Base-by-base conservation (phyloP, 2,329 filamentous ascomycete genomes). In the Ilyonectria destructans region DNA sequence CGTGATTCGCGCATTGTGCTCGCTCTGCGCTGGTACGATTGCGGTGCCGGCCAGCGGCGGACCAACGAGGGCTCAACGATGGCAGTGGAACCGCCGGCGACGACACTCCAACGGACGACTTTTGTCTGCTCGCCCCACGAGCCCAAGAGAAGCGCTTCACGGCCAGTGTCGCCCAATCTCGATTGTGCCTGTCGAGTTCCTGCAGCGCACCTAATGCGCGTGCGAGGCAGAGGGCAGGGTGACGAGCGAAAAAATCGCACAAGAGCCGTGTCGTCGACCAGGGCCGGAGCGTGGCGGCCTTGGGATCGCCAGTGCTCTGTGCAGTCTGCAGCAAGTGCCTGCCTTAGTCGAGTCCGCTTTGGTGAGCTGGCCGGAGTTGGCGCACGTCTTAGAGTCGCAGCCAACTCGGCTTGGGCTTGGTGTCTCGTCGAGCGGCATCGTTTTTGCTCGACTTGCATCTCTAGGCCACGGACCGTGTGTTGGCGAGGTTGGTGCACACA, bases 41-140 rank as follows among this genome's bases (percentile, higher is more conserved):
- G 71, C 70, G 67, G 64, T 65, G 54, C 58, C 60, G 61, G 58
- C 69, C 52, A 58, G 58, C 54, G 58, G 68, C 64, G 67, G 71
- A 75, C 71, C 73, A 74, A 67, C 73, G 70, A 74, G 68, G 62
- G 62, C 65, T 71, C 73, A 69, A 57, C 70, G 73, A 75, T 74
- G 48, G 65, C 55, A 66, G 73, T 68, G 73, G 71, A 68, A 74
- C 71, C 70, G 71, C 40, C 49, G 35, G 48, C 57, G 49, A 60
- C 45, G 57, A 60, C 48, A 66, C 63, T 66, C 51, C n/a, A 66
- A 58, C 63, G 58, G 57, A 51, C 33, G 62, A 65, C 62, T 59
- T 58, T 58, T 26, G 21, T 23, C 19, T 29, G 15, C 23, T 15
- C 23, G 10, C 48, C 48, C 48, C 48, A 10, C 48, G 23, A 7